Percentiles rank a stretch among this genome's conserved stretches.
These are phyloP conservation scores for Cryptococcus jaspeensis DNA, from an alignment of 1,284 basidiomycete genomes.

Conservation along the genomic window DNA sequence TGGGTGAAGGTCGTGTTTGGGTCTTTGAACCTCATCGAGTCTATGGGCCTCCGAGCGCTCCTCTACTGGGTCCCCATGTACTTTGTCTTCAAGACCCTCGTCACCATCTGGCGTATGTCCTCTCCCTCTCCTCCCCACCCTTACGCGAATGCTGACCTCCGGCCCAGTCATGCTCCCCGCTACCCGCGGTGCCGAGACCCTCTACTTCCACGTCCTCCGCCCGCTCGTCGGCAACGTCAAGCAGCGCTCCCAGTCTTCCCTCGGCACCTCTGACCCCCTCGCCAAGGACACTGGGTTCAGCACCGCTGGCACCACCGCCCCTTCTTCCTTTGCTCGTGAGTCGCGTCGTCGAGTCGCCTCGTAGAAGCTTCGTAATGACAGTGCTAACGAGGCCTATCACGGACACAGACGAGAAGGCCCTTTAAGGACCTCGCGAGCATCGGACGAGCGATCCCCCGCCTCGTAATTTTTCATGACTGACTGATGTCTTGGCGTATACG, in stretches of 20 bases:
- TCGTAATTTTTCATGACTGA: too few species aligned
- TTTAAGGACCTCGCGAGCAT: conserved; percentile 28
- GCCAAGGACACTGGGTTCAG: conserved; percentile 33
- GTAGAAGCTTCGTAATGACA: too few species aligned
- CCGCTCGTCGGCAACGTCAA: conserved; percentile 60
- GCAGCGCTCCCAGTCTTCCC: conserved; percentile 20
- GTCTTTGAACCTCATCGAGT: conserved; percentile 51
- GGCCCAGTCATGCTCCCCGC: conserved; percentile 48
- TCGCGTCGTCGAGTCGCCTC: too few species aligned
- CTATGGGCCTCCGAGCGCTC: conserved; percentile 46
- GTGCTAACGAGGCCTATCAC: neutral
- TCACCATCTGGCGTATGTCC: conserved; percentile 69
- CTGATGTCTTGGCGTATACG: too few species aligned
- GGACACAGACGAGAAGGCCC: conserved; percentile 38
- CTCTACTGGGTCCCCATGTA: conserved; percentile 62
- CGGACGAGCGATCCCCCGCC: too few species aligned
- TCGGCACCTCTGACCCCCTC: conserved; percentile 29
- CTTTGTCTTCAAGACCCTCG: conserved; percentile 82
- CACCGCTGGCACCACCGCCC: conserved; percentile 39
- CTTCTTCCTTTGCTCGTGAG: conserved; percentile 46
- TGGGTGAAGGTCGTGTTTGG: conserved; percentile 47
- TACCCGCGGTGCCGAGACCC: conserved; percentile 67
- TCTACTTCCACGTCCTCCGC: conserved; percentile 67
- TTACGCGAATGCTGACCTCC: neutral
- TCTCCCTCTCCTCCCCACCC: neutral